Conservation (phyloP, 2,329 filamentous ascomycete species). For the Microsporum ferrugineum region DNA sequence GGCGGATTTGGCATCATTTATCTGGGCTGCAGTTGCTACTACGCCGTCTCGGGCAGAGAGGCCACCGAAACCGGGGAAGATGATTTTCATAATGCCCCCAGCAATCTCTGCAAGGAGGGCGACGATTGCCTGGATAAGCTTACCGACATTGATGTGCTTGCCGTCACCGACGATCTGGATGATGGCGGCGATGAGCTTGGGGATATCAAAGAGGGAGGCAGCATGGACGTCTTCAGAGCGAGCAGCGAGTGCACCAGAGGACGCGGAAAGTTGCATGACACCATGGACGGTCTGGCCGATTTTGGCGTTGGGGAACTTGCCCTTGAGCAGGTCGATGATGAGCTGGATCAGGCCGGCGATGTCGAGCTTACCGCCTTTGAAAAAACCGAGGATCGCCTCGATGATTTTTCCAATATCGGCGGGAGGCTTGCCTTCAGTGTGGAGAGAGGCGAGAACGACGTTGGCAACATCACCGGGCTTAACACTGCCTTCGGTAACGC, state of each 20-base stretch:
- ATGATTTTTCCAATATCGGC: background rate
- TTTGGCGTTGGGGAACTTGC: background rate
- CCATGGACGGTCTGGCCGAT: background rate
- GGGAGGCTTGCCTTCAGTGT: background rate
- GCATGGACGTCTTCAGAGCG: background rate
- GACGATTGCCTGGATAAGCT: background rate
- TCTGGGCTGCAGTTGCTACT: background rate
- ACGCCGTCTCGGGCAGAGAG: background rate
- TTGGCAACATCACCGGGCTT: background rate
- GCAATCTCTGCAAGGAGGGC: background rate
- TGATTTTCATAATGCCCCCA: background rate
- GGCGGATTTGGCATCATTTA: background rate
- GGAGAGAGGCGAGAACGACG: background rate
- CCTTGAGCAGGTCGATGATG: background rate
- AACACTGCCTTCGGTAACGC: background rate
- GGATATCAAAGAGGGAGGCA: background rate
- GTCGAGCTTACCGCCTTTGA: background rate
- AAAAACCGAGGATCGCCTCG: background rate
- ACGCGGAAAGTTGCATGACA: background rate
- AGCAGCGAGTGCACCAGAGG: background rate
- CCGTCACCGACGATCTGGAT: background rate
- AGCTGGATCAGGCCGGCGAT: background rate
- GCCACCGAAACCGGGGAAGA: background rate
- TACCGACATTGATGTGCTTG: background rate
- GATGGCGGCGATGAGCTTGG: background rate